These are phyloP conservation scores for Mucor circinelloides DNA, from an alignment of 371 early-diverging fungal genomes.

Conservation along the genomic window DNA sequence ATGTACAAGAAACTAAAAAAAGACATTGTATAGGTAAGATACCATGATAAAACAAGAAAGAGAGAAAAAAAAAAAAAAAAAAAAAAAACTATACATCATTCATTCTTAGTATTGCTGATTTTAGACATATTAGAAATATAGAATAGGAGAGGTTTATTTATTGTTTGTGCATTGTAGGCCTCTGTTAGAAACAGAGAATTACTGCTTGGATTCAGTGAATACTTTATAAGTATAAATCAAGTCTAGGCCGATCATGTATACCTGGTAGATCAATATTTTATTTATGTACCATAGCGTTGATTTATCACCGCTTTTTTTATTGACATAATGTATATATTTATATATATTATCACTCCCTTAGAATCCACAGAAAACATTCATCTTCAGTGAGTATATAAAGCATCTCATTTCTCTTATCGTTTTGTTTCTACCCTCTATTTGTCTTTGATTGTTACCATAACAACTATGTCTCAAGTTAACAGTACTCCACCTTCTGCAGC, in stretches of 20 bases:
- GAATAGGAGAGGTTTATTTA: constrained; percentile 8
- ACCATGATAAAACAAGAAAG: not conserved
- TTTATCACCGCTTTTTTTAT: not conserved
- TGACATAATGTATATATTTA: not conserved
- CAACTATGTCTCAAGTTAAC: not conserved
- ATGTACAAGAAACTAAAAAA: not conserved
- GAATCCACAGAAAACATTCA: not conserved
- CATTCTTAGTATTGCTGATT: constrained; percentile 14
- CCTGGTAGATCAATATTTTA: constrained; percentile 7
- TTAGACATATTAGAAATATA: constrained; percentile 4
- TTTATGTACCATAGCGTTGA: not conserved
- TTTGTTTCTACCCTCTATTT: not conserved
- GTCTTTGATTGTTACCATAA: not conserved
- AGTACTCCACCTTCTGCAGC: not conserved
- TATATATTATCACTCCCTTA: not conserved
- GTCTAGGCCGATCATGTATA: constrained; percentile 10
- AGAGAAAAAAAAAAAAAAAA: not conserved
- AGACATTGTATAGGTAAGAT: not conserved
- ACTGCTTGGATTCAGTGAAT: constrained; percentile 2
- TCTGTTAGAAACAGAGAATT: constrained; percentile 3
- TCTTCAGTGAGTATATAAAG: not conserved
- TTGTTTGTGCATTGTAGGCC: not conserved
- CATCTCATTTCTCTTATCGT: not conserved
- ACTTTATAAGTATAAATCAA: not conserved
- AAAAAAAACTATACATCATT: not conserved